Percentiles rank a stretch among this genome's conserved stretches.
Conservation (phyloP, 139 green algal species). For the Chlorella sorokiniana region DNA sequence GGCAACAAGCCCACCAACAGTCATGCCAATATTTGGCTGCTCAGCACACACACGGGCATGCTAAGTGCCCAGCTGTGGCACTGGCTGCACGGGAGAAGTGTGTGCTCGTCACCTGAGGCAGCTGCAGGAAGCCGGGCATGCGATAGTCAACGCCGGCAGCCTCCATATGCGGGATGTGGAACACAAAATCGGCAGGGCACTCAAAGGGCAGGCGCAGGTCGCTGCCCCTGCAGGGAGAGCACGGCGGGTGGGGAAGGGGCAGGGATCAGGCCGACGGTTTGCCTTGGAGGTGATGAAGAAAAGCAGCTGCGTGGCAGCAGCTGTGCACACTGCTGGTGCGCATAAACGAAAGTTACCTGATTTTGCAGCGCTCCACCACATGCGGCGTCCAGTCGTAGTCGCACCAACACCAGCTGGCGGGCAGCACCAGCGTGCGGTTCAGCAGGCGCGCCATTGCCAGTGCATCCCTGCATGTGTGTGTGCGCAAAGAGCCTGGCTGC, state of each 20-base stretch:
- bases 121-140: constrained; percentile 6
- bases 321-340: background rate
- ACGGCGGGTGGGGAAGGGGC: background rate
- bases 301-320: background rate
- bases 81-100: no score
- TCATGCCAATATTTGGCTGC: no score
- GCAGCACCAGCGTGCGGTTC: constrained; percentile 21
- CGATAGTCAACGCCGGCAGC: background rate
- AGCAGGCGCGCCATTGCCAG: constrained; percentile 17
- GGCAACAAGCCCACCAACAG: no score
- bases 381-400: constrained; percentile 18
- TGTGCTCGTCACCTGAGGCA: background rate
- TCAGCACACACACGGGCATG: no score
- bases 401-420: constrained; percentile 20
- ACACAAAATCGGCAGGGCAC: constrained; percentile 24
- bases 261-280: background rate
- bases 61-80: no score
- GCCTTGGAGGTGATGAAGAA: background rate
- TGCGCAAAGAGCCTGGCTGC: no score
- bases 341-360: constrained; percentile 22
- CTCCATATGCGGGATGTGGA: constrained; percentile 5
- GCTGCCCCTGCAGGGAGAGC: background rate
- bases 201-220: constrained; percentile 14
- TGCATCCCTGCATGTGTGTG: constrained; percentile 10
- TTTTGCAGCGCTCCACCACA: constrained; percentile 17